Percentiles rank a stretch among this genome's conserved stretches.
Evolutionary conservation across 2,329 filamentous ascomycete species (phyloP).

Genomic region (Aspergillus floridensis): DNA sequence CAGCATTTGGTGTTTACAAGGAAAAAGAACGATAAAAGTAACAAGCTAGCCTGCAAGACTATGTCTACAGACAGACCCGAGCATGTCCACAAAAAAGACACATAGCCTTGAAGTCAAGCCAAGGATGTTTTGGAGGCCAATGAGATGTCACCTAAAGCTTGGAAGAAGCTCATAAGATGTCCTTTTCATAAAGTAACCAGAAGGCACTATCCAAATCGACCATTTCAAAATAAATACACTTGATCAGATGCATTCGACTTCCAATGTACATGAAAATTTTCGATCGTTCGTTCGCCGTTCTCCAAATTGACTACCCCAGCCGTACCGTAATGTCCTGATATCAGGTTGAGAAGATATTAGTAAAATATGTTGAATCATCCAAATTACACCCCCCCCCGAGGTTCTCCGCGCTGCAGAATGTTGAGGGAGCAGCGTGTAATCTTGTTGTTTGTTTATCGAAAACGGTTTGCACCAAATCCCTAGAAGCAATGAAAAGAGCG

Average conservation of each 20-base stretch:
- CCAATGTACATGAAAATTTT: slow-evolving; percentile 5
- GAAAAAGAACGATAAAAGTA: no score
- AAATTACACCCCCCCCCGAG: neutral
- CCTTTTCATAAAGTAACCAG: neutral
- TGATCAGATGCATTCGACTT: neutral
- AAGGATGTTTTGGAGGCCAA: neutral
- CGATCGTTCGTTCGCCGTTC: neutral
- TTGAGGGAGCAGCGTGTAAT: neutral
- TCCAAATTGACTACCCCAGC: neutral
- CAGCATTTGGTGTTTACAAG: no score
- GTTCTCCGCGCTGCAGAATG: neutral
- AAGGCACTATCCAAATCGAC: neutral
- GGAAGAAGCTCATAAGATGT: neutral
- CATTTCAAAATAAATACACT: neutral
- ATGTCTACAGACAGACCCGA: no score
- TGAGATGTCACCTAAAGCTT: neutral
- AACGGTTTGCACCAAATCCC: neutral
- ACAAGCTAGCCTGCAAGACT: no score
- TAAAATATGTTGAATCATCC: slow-evolving; percentile 7
- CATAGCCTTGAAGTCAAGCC: no score
- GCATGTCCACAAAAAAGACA: no score
- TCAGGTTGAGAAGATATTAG: slow-evolving; percentile 8
- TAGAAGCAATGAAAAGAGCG: no score
- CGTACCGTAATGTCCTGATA: neutral
- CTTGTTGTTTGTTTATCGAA: neutral